Base-by-base conservation (phyloP, 2,329 filamentous ascomycete species). In the Ploettnerulaceae sp. region DNA sequence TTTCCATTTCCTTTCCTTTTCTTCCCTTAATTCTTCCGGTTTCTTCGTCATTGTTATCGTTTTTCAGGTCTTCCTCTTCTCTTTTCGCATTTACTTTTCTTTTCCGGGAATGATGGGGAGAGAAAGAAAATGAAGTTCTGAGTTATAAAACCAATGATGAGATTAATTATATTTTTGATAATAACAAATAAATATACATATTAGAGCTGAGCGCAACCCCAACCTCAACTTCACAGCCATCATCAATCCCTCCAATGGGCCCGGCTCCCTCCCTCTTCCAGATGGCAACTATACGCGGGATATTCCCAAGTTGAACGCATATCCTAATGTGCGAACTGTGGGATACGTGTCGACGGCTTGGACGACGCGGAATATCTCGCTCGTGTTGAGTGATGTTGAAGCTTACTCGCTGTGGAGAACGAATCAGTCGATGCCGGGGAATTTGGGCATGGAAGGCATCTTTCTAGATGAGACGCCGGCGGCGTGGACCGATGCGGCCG, bases 391-490 rank as follows among this genome's bases (percentile, higher is more conserved):
- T 50, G 70, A 74, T 54, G 66, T 74, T 32, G 62, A 65, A 39
- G 67, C 64, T 3, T 73, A 71, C 47, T 67, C 67, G 7, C 64
- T 61, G 34, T 74, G 71, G 70, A 59, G 66, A 8, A 55, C 52
- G 12, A 61, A 60, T 47, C 59, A 61, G 21, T 60, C 61, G 14
- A 63, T 66, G 51, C 55, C 62, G 9, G n/a, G n/a, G n/a, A 63
- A 63, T 25, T 56, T 74, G 22, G 62, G 66, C 8, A 63, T 73
- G 58, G 61, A 61, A 45, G 70, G 70, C 18, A 71, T 73, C 48
- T 73, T 73, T 54, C 67, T 73, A 44, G 70, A 72, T 48, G 69
- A 74, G 57, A 69, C 67, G 33, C 68, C 69, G 7, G 61, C 67
- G 38, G 44, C 62, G 50, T 70, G 66, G 55, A 58, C 62, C 50